Conservation (phyloP, 768 basidiomycete genomes). For the Kwoniella sp. region DNA sequence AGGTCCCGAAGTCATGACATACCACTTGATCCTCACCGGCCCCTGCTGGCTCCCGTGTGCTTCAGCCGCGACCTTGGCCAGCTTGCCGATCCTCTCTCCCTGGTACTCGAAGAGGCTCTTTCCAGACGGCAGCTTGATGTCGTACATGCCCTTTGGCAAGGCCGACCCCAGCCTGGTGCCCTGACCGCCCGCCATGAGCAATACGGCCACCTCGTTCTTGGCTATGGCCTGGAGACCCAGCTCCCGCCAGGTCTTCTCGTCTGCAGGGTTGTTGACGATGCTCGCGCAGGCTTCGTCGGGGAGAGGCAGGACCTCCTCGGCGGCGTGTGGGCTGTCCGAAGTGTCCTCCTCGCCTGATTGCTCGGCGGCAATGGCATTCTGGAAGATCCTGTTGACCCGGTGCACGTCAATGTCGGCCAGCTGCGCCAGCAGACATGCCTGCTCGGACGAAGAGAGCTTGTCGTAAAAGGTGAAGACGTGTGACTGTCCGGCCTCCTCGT, state of each 20-base stretch:
- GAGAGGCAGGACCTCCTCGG: constrained; percentile 69
- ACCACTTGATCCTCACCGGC: constrained; percentile 80
- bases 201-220: constrained; percentile 79
- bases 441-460: constrained; percentile 63
- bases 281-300: constrained; percentile 69
- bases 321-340: constrained; percentile 20
- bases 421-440: constrained; percentile 62
- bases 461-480: constrained; percentile 89
- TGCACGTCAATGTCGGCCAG: constrained; percentile 76
- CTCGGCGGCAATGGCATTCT: constrained; percentile 68
- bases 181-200: constrained; percentile 97
- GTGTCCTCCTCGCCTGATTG: constrained; percentile 16
- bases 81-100: constrained; percentile 85
- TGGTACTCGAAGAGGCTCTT: constrained; percentile 95
- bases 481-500: constrained; percentile 74
- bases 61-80: constrained; percentile 71
- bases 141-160: constrained; percentile 96
- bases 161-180: constrained; percentile 88
- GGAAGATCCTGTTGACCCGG: constrained; percentile 84
- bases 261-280: constrained; percentile 53
- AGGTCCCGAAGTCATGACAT: constrained; percentile 98
- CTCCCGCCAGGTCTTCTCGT: constrained; percentile 65
- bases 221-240: constrained; percentile 77
- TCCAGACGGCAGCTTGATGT: constrained; percentile 88
- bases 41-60: constrained; percentile 53